Conservation (phyloP, 768 basidiomycete genomes). For the Amanita jacksonii region DNA sequence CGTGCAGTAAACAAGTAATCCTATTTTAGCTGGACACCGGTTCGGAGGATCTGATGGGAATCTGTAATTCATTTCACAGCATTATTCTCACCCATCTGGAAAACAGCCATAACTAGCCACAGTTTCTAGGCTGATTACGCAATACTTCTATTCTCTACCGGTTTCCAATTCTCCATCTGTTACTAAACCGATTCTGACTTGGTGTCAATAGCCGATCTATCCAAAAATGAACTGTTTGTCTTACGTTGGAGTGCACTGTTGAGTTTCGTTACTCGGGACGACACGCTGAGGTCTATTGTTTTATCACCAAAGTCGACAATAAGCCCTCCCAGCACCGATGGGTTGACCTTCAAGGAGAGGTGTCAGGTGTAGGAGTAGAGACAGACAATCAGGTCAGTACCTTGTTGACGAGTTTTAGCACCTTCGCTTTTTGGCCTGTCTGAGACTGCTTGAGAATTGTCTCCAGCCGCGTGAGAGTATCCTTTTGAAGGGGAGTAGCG, state of each 20-base stretch:
- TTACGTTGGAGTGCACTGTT: conserved; percentile 80
- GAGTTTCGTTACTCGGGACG: conserved; percentile 89
- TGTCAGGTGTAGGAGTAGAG: no score
- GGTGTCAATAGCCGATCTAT: background rate
- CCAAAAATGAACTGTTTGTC: conserved; percentile 19
- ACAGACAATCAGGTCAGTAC: conserved; percentile 27
- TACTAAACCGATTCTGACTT: conserved; percentile 30
- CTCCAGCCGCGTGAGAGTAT: conserved; percentile 72
- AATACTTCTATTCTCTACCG: conserved; percentile 2
- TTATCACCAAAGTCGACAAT: conserved; percentile 98
- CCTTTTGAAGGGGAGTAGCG: conserved; percentile 69
- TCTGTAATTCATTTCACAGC: background rate
- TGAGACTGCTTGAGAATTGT: conserved; percentile 77
- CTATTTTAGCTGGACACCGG: no score
- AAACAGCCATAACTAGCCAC: background rate
- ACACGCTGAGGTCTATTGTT: conserved; percentile 93
- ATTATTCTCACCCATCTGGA: background rate
- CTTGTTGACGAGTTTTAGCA: conserved; percentile 87
- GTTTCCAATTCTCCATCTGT: background rate
- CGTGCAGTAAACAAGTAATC: no score
- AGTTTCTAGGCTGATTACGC: conserved; percentile 5
- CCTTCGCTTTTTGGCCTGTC: conserved; percentile 79
- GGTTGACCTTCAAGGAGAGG: conserved; percentile 61
- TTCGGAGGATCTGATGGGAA: no score
- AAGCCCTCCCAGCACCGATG: conserved; percentile 83